Conservation (phyloP, 495 filamentous ascomycete species). For the Neurospora tetraspora region DNA sequence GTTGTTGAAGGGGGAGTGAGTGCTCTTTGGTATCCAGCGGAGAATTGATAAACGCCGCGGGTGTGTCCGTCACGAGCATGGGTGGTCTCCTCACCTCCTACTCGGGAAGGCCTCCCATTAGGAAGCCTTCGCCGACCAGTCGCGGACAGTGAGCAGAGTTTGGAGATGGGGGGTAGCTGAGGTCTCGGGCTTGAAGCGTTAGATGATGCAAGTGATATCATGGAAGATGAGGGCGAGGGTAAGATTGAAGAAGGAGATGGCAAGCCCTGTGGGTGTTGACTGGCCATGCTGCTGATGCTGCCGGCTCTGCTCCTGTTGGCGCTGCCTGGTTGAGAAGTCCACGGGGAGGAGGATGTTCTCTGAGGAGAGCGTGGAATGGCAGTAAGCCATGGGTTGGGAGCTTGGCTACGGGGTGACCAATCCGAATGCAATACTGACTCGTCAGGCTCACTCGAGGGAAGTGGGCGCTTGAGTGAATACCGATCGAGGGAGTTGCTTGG, state of each 20-base stretch:
- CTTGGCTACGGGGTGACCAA: neutral
- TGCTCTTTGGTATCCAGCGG: neutral
- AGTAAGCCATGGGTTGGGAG: conserved; percentile 32
- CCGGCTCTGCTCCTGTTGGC: neutral
- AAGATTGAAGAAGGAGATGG: neutral
- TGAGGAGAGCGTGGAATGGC: conserved; percentile 28
- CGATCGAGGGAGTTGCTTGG: conserved; percentile 3
- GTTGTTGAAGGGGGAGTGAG: neutral
- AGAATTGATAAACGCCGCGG: neutral
- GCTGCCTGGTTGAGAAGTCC: neutral
- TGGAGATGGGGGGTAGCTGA: neutral
- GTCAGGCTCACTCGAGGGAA: conserved; percentile 1
- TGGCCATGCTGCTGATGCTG: neutral
- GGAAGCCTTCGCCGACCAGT: neutral
- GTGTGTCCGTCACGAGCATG: neutral
- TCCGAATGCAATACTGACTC: neutral
- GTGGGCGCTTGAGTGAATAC: conserved; percentile 1
- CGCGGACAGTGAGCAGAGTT: neutral
- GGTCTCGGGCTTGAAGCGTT: neutral
- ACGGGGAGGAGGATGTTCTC: neutral
- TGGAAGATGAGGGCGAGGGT: neutral
- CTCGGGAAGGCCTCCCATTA: neutral
- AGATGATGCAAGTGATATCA: neutral
- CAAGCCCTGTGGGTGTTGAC: neutral
- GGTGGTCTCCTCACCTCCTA: neutral